phyloP scores from a whole-genome alignment of 169 alveolate genomes.

The Miamiensis avidus region DNA sequence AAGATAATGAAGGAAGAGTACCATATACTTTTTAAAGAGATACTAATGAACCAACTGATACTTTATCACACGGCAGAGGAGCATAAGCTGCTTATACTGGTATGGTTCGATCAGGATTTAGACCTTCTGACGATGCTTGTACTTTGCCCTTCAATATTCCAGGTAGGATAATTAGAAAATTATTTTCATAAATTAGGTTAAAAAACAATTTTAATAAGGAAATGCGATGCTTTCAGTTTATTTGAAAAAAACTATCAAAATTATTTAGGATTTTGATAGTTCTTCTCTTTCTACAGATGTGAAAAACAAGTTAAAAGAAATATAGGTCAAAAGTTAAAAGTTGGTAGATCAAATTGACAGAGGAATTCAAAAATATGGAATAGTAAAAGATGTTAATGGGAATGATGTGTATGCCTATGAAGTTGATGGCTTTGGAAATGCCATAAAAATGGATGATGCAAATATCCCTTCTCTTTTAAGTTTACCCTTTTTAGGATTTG shows the following conservation, averaged over 20 bases:
- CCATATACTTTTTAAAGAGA: constrained; percentile 62
- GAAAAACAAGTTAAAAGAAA: constrained; percentile 16
- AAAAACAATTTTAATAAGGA: too few relatives aligned
- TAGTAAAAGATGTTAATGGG: constrained; percentile 56
- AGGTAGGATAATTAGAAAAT: too few relatives aligned
- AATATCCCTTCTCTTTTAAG: constrained; percentile 64
- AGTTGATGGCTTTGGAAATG: constrained; percentile 63
- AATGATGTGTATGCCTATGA: constrained; percentile 61
- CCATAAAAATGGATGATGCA: constrained; percentile 70
- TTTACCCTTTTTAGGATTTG: constrained; percentile 59
- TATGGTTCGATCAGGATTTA: constrained; percentile 56
- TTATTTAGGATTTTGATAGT: constrained; percentile 17
- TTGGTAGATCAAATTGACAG: constrained; percentile 46
- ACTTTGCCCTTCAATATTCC: constrained; percentile 61
- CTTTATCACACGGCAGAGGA: constrained; percentile 60
- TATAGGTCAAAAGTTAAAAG: not conserved
- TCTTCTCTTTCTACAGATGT: constrained; percentile 31
- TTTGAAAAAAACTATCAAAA: constrained; percentile 49
- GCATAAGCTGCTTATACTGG: constrained; percentile 53
- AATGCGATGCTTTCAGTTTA: constrained; percentile 59
- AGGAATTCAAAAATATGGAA: constrained; percentile 51
- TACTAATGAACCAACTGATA: constrained; percentile 57
- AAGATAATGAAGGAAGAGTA: constrained; percentile 48
- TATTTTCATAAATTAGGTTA: too few relatives aligned
- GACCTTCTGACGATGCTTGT: constrained; percentile 69